Base-by-base conservation (phyloP, 2,329 filamentous ascomycete genomes). In the Zymoseptoria crescenta region DNA sequence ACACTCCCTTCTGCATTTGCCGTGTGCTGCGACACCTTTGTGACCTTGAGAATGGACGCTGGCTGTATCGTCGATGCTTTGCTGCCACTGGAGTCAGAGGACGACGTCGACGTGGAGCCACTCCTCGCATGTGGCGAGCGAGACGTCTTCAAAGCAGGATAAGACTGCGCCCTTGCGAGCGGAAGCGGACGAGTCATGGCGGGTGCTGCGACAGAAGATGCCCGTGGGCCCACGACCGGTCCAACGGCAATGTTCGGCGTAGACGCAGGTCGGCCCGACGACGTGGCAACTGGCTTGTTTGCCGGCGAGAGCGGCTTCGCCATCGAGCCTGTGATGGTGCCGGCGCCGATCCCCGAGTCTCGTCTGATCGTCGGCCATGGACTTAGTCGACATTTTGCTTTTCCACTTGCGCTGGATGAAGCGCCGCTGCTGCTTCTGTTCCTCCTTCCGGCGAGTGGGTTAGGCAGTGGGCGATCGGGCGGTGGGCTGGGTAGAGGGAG, bases 1-100 rank as follows among this genome's bases (percentile, higher is more conserved):
- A 13, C n/a, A n/a, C 28, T 45, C 35, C 1, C 13, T 28, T 50
- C n/a, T 51, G 48, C 21, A 27, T 51, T 45, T 41, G 41, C n/a
- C 4, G 35, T 45, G 35, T n/a, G n/a, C 35, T 45, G 35, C 27
- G 62, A 54, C 10, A 62, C 59, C 6, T 58, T 55, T 2, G 63
- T 64, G 20, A 59, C 56, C 35, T 65, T 65, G 2, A 63, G 24
- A 54, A 52, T 21, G 53, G 55, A 20, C 52, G 56, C 30, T 10
- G 10, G 24, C 7, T 16, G 35, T 4, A 16, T 45, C 13, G n/a
- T 60, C 35, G 20, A 63, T 63, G 10, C 57, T 60, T 54, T 63
- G 61, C 7, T 62, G 19, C 2, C 58, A 58, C 27, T 57, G 52
- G 7, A 41, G n/a, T 19, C 4, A 4, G 35, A 1, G 2, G 35